Base-by-base conservation (phyloP, 352 stramenopile species). In the Phytophthora pistaciae region DNA sequence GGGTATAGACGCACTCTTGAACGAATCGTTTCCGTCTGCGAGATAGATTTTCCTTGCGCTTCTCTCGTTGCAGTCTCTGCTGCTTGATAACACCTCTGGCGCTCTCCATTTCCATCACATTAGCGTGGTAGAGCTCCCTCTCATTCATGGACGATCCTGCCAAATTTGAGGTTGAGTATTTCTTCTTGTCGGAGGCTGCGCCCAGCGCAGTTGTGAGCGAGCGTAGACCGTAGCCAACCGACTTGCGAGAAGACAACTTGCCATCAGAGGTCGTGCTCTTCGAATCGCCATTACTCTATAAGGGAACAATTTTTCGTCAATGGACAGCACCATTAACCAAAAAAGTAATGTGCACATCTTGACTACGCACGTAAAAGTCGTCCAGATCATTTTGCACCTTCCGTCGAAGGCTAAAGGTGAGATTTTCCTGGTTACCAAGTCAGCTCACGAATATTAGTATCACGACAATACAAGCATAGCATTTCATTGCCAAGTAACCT, bases 11-110 rank as follows among this genome's bases (percentile, higher is more conserved):
- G 46, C 78, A 87, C 23, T 91, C 80, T 62, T 90, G 84, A 31
- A 92, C 49, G 52, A 94, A 92, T 16, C 83, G 79, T 62, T 91
- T 90, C 25, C 83, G 77, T 18, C 86, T 78, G 11, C 81, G 67
- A 23, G 78, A 75, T 20, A 89, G 73, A 29, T 72, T 72, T 21
- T 86, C 82, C n/a, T 79, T 85, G n/a, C 86, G 81, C 56, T 80
- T 80, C 44, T 83, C 80, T 49, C 84, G 81, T 20, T 82, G 72
- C 29, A 83, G 56, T 16, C 75, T 82, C 61, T 91, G 83, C 31
- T 88, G 76, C 21, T 84, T 77, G 48, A 94, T 91, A 6, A 69
- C 60, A 56, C 20, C 56, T 1, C 62, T 40, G 1, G 68, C 58
- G 44, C 46, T 75, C 44, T 72, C 63, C 70, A 79, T 74, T 63